Base-by-base conservation (phyloP, 2,329 filamentous ascomycete genomes). In the Byssothecium circinans region DNA sequence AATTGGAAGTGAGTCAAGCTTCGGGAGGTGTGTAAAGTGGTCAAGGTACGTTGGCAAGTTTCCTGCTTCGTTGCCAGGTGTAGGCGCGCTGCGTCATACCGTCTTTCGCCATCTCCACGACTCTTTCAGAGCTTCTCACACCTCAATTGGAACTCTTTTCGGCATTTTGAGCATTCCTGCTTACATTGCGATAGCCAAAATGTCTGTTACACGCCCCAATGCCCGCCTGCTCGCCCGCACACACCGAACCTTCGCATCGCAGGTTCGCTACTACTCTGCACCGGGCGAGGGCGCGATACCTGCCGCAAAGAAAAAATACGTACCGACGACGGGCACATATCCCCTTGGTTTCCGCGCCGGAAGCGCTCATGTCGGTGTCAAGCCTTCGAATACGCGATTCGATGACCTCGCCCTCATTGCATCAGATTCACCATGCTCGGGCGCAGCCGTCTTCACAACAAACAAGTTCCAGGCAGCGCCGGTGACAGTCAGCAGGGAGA, bases 401-500 rank as follows among this genome's bases (percentile, higher is more conserved):
- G 91, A 92, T 25, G 94, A 99, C 70, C 81, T 99, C 41, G 90
- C 91, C 29, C 81, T 99, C 57, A 81, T 99, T 55, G 85, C 87
- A 15, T 97, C 94, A 6, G 89, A 96, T 62, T 80, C 80, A 43
- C 90, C 91, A 45, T 96, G 91, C 71, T 81, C 89, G 6, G 91
- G 87, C 8, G 90, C 91, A 0, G 94, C 91, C 6, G 91, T 97
- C 37, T 96, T 97, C 76, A 99, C 94, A 45, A 95, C 91, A 73
- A 99, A 99, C 77, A 91, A 92, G 72, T 99, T 99, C 75, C 91
- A 96, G 74, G 94, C 94, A 15, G 94, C 94, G 10, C 94, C 94
- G 4, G 92, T 99, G 36, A 90, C 89, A 23, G 88, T 95, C 52
- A 92, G 88, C 71, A 81, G 85, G 54, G 79, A 86, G 47, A 82